Evolutionary conservation across 345 rosid species (phyloP).

Genomic region (Rhodamnia argentea): DNA sequence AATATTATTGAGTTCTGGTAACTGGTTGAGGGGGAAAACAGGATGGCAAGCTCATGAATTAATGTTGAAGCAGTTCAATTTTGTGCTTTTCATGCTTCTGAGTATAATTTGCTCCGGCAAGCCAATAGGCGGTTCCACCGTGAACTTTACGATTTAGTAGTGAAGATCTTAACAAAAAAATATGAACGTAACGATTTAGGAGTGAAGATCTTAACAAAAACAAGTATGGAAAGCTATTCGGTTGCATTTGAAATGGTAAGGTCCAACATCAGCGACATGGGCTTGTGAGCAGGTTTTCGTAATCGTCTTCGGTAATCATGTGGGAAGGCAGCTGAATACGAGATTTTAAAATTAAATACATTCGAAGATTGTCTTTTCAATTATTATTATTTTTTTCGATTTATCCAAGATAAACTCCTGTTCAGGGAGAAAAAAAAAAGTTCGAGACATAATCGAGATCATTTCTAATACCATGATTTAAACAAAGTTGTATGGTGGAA

Average conservation of each 20-base stretch:
- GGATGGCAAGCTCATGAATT: not conserved
- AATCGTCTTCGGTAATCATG: no score
- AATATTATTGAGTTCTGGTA: not conserved
- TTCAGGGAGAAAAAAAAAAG: no score
- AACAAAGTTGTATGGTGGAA: not conserved
- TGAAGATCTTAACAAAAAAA: no score
- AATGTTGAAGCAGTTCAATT: not conserved
- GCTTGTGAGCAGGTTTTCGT: not conserved
- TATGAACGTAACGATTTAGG: not conserved
- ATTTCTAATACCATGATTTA: not conserved
- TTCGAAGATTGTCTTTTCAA: no score
- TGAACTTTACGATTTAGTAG: no score
- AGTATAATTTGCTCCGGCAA: no score
- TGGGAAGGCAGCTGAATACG: not conserved
- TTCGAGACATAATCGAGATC: no score
- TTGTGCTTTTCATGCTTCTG: not conserved
- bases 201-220: not conserved
- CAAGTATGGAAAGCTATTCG: not conserved
- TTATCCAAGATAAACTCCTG: no score
- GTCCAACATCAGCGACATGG: not conserved
- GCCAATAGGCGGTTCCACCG: no score
- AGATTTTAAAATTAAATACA: no score
- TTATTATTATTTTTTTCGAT: no score
- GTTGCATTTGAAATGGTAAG: not conserved
- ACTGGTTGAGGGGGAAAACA: not conserved